Evolutionary conservation across 169 alveolate species (phyloP), one percentile per base, ranked within the genome.

Genomic region (Cyclospora cayetanensis): DNA sequence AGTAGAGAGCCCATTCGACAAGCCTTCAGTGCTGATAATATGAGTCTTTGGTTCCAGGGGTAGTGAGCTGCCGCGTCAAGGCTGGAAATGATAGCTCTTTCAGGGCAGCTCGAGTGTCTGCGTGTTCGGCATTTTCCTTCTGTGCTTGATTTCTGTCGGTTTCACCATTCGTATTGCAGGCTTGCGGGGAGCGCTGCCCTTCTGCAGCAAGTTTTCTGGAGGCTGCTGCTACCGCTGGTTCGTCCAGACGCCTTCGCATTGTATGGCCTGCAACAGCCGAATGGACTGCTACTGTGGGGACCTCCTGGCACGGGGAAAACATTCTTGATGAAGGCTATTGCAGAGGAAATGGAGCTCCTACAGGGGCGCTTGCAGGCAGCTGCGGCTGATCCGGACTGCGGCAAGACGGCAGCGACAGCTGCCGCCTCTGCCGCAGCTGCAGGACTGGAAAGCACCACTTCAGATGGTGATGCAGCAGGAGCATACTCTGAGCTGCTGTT

Each of bases 281-380:
- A 74, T 11, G 86, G 86, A 35, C 31, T 74, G 63, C 86, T 74
- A 89, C 91, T 96, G 91, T 89, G 95, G 34, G 97, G 97, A 20
- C 95, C 94, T 42, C 97, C 97, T 11, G 97, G 97, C 20, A 95
- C 97, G 5, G 99, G 99, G 76, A 95, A 95, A 74, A 96, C 98
- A 50, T 53, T 96, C 72, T 60, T 98, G 89, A 99, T 99, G 4
- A 95, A 98, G 91, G 99, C 99, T 9, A 98, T 99, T 50, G 99
- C 99, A 3, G 99, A 99, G 42, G 99, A 98, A 94, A 22, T 74
- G 12, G 66, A 41, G 11, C 1, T 37, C 86, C 12, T 74, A 7
- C 37, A 18, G 76, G 15, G 34, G 34, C 11, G 76, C 35, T 29
- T 9, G 60, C 9, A 11, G 25, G 25, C 18, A 9, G 35, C 79